Conservation (phyloP, 176 grass and related monocot species). For the Eremochloa ophiuroides region DNA sequence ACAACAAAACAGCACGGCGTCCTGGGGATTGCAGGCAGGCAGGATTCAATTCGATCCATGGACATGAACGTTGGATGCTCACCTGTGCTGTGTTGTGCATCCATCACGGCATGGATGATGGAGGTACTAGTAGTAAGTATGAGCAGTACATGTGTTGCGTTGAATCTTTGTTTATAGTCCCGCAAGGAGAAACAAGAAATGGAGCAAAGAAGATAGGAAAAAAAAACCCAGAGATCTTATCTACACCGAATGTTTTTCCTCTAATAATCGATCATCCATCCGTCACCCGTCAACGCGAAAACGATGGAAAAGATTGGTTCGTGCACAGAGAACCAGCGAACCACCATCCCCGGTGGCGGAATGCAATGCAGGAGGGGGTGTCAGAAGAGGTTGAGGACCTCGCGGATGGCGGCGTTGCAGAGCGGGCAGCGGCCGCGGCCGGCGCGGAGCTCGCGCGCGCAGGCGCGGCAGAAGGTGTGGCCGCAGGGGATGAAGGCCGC, state of each 20-base stretch:
- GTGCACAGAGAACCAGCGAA: neutral
- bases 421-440: slow-evolving; percentile 74
- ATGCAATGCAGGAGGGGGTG: no score
- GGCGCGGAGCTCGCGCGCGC: slow-evolving; percentile 62
- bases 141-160: neutral
- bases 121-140: neutral
- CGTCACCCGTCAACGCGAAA: neutral
- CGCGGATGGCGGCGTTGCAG: slow-evolving; percentile 73
- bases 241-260: slow-evolving; percentile 25
- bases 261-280: no score
- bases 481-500: slow-evolving; percentile 83
- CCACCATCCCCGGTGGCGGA: neutral
- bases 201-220: neutral
- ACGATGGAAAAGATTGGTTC: neutral
- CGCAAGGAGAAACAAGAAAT: neutral
- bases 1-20: neutral
- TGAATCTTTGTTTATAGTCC: neutral
- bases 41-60: neutral
- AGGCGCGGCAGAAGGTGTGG: slow-evolving; percentile 92
- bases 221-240: neutral
- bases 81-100: neutral
- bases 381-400: slow-evolving; percentile 87
- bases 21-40: neutral
- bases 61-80: no score
- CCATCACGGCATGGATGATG: neutral